Base-by-base conservation (phyloP, 176 grass and related monocot species). In the Triticum turgidum region DNA sequence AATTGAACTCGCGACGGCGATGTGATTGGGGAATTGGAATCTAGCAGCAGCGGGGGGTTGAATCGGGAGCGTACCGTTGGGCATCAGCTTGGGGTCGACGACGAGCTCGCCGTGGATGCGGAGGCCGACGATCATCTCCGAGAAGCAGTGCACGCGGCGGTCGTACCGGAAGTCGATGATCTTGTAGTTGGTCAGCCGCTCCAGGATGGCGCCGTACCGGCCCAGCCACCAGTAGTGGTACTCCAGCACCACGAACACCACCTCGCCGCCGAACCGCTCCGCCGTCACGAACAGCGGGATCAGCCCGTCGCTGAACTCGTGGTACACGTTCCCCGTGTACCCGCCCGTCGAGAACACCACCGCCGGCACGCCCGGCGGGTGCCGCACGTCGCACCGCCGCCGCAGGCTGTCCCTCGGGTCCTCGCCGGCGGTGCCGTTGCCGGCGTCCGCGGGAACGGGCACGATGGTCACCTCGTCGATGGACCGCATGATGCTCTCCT, bases 301-400 rank as follows among this genome's bases (percentile, higher is more conserved):
- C 5, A 99, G 89, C 10, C 97, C 97, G 72, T 99, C 97, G 80
- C 90, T 99, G 92, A 99, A 99, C 86, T 99, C 97, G 76, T 99
- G 97, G 92, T 99, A 99, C 89, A 99, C 80, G 89, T 99, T 99
- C 38, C 97, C 97, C 10, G 97, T 99, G 92, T 99, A 99, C 41
- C 97, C 97, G 33, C 97, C 97, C 59, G 94, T 96, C 6, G 97
- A 99, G 89, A 99, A 94, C 59, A 99, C 94, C 65, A 99, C 91
- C 5, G 88, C 97, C 1, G 97, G 87, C 17, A 94, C 94, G 3
- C 89, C 86, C 42, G 73, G 64, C 17, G 90, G 81, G 92, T 92
- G 85, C 44, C 89, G 79, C 77, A 96, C 83, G 89, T 96, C 90
- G 89, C 97, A 87, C 37, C 90, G 78, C 3, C 80, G 69, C 3